These are phyloP conservation scores for Tephrocybe rancida DNA, from an alignment of 768 basidiomycete species.

Conservation along the genomic window DNA sequence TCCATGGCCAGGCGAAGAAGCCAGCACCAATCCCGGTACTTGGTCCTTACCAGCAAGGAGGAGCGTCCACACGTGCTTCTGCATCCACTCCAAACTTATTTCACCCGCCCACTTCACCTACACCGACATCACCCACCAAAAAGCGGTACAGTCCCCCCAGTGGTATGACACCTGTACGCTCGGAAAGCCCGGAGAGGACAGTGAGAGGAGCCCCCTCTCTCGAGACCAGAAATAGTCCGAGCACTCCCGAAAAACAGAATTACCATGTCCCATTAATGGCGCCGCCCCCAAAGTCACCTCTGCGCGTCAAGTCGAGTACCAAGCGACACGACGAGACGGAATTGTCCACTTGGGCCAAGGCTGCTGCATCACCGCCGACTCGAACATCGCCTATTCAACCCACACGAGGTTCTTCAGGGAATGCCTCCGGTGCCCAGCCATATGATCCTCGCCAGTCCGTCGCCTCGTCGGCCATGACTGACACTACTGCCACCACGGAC, in stretches of 20 bases:
- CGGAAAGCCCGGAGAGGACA: conserved; percentile 56
- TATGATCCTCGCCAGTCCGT: conserved; percentile 59
- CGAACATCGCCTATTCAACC: conserved; percentile 35
- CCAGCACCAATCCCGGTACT: conserved; percentile 19
- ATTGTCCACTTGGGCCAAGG: conserved; percentile 31
- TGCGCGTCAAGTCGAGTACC: conserved; percentile 43
- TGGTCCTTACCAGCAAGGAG: conserved; percentile 37
- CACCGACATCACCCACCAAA: conserved; percentile 36
- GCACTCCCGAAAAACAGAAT: conserved; percentile 34
- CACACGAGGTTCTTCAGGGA: conserved; percentile 35
- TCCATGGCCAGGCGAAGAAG: conserved; percentile 41
- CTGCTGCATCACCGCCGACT: conserved; percentile 28
- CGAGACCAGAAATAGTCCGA: conserved; percentile 20
- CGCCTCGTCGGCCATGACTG: conserved; percentile 62
- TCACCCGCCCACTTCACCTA: conserved; percentile 38
- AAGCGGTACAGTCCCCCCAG: conserved; percentile 57
- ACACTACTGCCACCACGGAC: conserved; percentile 47
- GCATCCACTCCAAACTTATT: conserved; percentile 67
- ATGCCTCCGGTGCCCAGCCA: conserved; percentile 37
- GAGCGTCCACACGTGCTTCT: conserved; percentile 43
- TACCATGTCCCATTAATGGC: conserved; percentile 39
- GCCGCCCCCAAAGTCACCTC: conserved; percentile 47
- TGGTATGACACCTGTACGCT: conserved; percentile 51
- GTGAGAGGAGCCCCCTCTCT: conserved; percentile 15
- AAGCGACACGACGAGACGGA: conserved; percentile 32